A percentile compares a stretch with the other conserved stretches of the same genome.
Conservation (phyloP, 2,329 filamentous ascomycete species). For the Sporothrix euskadiensis region DNA sequence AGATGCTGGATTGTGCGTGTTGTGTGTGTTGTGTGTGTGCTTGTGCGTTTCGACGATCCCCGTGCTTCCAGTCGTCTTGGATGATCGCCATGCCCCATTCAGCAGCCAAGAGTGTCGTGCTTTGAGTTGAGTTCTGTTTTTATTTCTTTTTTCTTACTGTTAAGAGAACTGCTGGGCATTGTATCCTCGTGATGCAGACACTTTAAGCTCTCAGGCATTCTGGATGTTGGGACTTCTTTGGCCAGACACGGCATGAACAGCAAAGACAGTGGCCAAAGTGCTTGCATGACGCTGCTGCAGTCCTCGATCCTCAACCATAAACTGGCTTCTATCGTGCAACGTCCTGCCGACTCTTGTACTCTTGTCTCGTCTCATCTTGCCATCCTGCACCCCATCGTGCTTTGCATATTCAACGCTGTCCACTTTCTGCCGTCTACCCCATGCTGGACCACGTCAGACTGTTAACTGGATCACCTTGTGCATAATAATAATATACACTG, state of each 20-base stretch:
- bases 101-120: not conserved
- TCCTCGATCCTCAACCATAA: not conserved
- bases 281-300: conserved; percentile 12
- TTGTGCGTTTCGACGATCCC: not conserved
- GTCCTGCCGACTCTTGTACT: no score
- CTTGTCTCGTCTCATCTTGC: not conserved
- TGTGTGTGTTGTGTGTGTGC: not conserved
- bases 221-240: not conserved
- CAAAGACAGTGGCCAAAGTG: not conserved
- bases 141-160: no score
- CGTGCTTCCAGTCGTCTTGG: not conserved
- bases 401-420: not conserved
- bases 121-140: not conserved
- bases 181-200: not conserved
- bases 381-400: no score
- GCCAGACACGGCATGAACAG: not conserved
- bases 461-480: not conserved
- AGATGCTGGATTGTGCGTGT: not conserved
- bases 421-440: not conserved
- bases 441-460: not conserved
- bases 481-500: not conserved
- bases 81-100: not conserved
- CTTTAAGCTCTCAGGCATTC: not conserved
- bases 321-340: not conserved
- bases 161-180: no score